phyloP scores from a whole-genome alignment of 2,329 filamentous ascomycete species.

The Calycina marina region DNA sequence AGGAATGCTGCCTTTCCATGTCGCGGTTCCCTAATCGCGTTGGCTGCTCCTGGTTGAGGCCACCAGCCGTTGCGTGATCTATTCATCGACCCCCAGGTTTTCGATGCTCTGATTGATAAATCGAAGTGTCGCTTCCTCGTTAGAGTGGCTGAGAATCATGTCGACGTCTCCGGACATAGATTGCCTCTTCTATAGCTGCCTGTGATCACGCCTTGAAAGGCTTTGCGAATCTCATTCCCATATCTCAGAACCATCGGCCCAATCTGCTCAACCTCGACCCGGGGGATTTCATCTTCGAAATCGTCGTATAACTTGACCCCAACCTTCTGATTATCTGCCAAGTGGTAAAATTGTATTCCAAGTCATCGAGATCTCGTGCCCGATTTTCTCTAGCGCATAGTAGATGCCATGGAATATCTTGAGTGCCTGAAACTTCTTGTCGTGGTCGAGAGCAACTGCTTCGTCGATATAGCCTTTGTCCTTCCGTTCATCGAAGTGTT shows the following conservation, averaged over 20 bases:
- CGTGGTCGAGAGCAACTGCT: conserved; percentile 45
- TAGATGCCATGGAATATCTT: conserved; percentile 70
- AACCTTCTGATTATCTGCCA: conserved; percentile 78
- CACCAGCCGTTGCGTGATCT: conserved; percentile 70
- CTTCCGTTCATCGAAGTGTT: conserved; percentile 63
- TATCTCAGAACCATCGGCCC: conserved; percentile 46
- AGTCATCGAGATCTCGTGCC: conserved; percentile 67
- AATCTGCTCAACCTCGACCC: conserved; percentile 60
- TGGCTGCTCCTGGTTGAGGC: conserved; percentile 56
- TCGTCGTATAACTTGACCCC: conserved; percentile 91
- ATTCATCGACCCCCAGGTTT: conserved; percentile 50
- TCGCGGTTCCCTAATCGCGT: conserved; percentile 48
- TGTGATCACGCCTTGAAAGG: conserved; percentile 44
- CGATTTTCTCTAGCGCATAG: conserved; percentile 77
- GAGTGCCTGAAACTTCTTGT: conserved; percentile 49
- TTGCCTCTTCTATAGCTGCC: conserved; percentile 58
- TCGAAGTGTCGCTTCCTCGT: conserved; percentile 51
- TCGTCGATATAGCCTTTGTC: conserved; percentile 45
- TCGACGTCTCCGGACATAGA: conserved; percentile 65
- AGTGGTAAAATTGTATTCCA: conserved; percentile 65
- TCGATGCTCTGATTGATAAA: conserved; percentile 59
- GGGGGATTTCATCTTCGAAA: conserved; percentile 55
- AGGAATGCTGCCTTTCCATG: conserved; percentile 32
- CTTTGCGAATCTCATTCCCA: conserved; percentile 45
- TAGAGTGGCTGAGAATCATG: conserved; percentile 65